Percentiles rank a stretch among this genome's conserved stretches.
These are phyloP conservation scores for Amanita phalloides DNA, from an alignment of 768 basidiomycete genomes.

Conservation along the genomic window DNA sequence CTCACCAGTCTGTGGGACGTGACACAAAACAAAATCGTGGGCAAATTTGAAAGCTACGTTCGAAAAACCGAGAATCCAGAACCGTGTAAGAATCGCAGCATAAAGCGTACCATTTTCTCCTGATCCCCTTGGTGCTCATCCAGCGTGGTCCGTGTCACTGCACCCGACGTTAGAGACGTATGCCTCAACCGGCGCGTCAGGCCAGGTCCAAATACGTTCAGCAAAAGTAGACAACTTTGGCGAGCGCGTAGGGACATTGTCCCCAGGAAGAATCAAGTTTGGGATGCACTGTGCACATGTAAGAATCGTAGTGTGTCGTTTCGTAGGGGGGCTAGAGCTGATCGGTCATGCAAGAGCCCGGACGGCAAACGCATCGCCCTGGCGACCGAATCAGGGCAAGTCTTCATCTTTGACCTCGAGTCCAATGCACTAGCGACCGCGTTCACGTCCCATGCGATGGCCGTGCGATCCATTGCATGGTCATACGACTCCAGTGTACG, in stretches of 20 bases:
- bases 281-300: constrained; percentile 70
- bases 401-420: constrained; percentile 78
- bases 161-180: constrained; percentile 67
- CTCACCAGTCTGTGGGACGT: constrained; percentile 71
- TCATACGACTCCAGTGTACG: constrained; percentile 79
- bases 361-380: constrained; percentile 78
- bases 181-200: constrained; percentile 61
- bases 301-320: constrained; percentile 15
- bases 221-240: constrained; percentile 60
- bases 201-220: constrained; percentile 67
- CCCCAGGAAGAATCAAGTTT: constrained; percentile 65
- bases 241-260: constrained; percentile 40
- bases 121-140: not conserved
- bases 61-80: constrained; percentile 49
- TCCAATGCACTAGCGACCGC: constrained; percentile 52
- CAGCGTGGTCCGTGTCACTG: constrained; percentile 81
- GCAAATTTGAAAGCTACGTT: constrained; percentile 64
- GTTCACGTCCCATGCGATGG: constrained; percentile 85
- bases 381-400: constrained; percentile 79
- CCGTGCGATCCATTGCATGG: constrained; percentile 82
- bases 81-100: constrained; percentile 40
- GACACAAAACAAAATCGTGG: constrained; percentile 45
- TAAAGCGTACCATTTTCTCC: too few species aligned
- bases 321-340: not conserved
- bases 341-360: constrained; percentile 51